A percentile compares a stretch with the other conserved stretches of the same genome.
These are phyloP conservation scores for Globisporangium takayamanum DNA, from an alignment of 352 stramenopile species.

Conservation along the genomic window DNA sequence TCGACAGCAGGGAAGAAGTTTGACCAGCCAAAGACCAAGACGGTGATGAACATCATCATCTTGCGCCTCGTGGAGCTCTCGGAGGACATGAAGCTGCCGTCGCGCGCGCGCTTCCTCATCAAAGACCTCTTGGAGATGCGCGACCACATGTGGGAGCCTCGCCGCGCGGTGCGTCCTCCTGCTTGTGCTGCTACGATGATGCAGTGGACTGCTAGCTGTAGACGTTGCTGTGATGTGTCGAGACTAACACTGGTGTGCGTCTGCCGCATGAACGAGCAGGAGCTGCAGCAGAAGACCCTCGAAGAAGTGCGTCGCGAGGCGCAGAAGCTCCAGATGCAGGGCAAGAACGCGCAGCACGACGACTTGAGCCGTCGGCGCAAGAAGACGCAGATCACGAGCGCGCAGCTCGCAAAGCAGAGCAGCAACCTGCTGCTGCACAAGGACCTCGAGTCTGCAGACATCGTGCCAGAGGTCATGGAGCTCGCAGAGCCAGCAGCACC, in stretches of 20 bases:
- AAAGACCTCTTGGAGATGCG: constrained; percentile 83
- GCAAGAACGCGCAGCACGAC: constrained; percentile 87
- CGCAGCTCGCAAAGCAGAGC: constrained; percentile 72
- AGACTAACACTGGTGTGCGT: neutral
- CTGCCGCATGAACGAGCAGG: constrained; percentile 16
- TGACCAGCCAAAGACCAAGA: constrained; percentile 67
- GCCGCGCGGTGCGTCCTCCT: constrained; percentile 40
- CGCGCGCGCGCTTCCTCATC: constrained; percentile 70
- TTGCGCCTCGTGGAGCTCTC: constrained; percentile 80
- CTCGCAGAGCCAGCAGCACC: constrained; percentile 5
- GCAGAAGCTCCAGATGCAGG: constrained; percentile 74
- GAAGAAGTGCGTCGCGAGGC: constrained; percentile 79
- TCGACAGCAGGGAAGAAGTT: constrained; percentile 83
- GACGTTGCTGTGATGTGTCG: neutral
- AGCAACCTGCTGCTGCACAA: constrained; percentile 67
- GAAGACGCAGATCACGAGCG: constrained; percentile 74
- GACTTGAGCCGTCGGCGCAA: constrained; percentile 62
- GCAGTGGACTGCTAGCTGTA: neutral
- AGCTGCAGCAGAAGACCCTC: constrained; percentile 85
- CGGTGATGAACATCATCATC: constrained; percentile 84
- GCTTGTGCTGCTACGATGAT: neutral
- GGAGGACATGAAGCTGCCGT: constrained; percentile 61
- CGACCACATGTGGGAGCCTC: constrained; percentile 83
- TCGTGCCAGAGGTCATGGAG: constrained; percentile 12
- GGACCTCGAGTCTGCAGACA: neutral